Conservation (phyloP, 495 filamentous ascomycete species). For the Aspergillus haitiensis region DNA sequence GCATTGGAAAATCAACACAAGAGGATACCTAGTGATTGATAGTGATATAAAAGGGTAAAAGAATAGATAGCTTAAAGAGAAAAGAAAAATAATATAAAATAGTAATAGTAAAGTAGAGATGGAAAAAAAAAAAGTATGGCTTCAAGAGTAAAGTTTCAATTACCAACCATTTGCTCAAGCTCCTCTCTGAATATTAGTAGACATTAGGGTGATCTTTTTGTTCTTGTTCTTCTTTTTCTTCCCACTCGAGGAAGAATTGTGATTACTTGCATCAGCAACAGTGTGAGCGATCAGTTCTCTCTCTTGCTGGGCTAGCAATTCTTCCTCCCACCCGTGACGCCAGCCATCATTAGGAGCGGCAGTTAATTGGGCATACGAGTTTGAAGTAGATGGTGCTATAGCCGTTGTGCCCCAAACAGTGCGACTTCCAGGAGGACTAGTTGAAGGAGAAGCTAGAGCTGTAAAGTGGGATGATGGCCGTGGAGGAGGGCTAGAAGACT, state of each 20-base stretch:
- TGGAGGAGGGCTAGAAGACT: conserved; percentile 58
- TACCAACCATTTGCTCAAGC: conserved; percentile 35
- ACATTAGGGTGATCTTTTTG: conserved; percentile 95
- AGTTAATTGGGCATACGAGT: conserved; percentile 36
- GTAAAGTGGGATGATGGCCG: conserved; percentile 56
- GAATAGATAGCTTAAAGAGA: neutral
- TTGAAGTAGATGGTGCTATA: conserved; percentile 54
- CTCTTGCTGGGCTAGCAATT: conserved; percentile 55
- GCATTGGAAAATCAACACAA: too few relatives aligned
- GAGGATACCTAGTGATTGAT: too few relatives aligned
- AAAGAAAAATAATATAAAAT: neutral
- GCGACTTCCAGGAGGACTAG: conserved; percentile 68
- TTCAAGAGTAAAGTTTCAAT: neutral
- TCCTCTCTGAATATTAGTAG: conserved; percentile 71
- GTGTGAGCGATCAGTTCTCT: conserved; percentile 42
- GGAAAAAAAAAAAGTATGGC: neutral
- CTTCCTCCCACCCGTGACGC: conserved; percentile 74
- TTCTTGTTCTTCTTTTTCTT: conserved; percentile 81
- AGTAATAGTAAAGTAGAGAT: neutral
- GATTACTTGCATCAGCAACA: conserved; percentile 29
- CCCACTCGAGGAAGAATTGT: conserved; percentile 27
- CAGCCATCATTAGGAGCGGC: conserved; percentile 68
- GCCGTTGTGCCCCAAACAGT: conserved; percentile 87
- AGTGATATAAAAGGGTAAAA: neutral
- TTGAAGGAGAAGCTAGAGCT: conserved; percentile 69